Evolutionary conservation across 345 rosid genomes (phyloP).

Genomic region (Salix caprea): DNA sequence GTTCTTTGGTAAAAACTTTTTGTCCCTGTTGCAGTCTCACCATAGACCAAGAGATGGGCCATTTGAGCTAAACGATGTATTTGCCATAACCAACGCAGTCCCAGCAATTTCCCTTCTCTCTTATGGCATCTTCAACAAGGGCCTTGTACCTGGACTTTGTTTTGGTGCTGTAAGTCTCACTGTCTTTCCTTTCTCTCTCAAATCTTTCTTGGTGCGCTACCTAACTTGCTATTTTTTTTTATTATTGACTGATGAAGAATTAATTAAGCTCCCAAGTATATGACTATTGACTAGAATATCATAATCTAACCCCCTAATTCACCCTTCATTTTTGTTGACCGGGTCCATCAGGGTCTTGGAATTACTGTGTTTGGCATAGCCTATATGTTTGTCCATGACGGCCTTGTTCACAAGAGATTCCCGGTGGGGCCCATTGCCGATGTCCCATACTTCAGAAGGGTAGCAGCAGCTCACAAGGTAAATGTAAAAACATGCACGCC

Average conservation of each 20-base stretch:
- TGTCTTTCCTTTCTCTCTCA: neutral
- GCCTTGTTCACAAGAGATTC: constrained; percentile 67
- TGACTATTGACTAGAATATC: neutral
- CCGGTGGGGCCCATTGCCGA: constrained; percentile 64
- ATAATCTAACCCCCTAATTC: neutral
- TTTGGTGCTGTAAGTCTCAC: constrained; percentile 50
- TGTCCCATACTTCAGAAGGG: constrained; percentile 52
- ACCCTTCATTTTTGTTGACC: neutral
- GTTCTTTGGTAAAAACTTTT: neutral
- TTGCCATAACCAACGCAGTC: constrained; percentile 52
- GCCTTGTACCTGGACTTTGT: constrained; percentile 59
- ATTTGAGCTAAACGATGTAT: constrained; percentile 56
- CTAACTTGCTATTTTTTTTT: neutral
- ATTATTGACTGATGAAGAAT: neutral
- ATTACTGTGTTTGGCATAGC: constrained; percentile 68
- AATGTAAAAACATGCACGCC: neutral
- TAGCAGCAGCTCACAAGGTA: constrained; percentile 71
- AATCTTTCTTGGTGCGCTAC: neutral
- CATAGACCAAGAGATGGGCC: constrained; percentile 59
- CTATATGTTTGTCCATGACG: constrained; percentile 73
- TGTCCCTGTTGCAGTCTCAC: constrained; percentile 46
- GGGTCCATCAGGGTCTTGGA: constrained; percentile 48
- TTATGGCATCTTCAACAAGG: constrained; percentile 48
- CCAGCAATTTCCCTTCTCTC: constrained; percentile 53
- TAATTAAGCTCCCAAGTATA: neutral